Base-by-base conservation (phyloP, 371 early-diverging fungal species). In the Actinomortierella ambigua region DNA sequence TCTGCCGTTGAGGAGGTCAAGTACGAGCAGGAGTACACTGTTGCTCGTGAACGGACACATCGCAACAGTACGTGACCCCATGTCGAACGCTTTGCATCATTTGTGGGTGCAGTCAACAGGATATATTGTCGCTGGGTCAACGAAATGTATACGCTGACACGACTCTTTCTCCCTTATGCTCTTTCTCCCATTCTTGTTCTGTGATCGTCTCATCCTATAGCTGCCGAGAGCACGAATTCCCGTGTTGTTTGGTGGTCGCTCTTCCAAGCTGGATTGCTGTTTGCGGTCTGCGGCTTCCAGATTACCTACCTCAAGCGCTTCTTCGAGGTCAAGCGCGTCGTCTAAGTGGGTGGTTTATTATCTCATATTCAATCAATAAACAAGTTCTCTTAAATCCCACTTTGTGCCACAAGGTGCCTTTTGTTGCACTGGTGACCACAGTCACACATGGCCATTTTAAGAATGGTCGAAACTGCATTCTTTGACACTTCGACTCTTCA, bases 211-310 rank as follows among this genome's bases (percentile, higher is more conserved):
- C 49, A 6, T 51, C 2, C 26, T 44, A 42, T 76, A 91, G 91
- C 92, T 68, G 89, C 87, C 62, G 88, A 90, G 73, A 85, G 85
- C 71, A 90, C 90, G n/a, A 89, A 91, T 67, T 64, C 82, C 39
- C 87, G 92, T 63, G 90, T 90, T 39, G 84, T 88, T 56, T 89
- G 89, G 87, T 91, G 92, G 92, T 89, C 91, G n/a, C 62, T 89
- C 22, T 78, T 85, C 50, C 89, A 92, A 75, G 68, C 84, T 40
- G 77, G 60, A 20, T 71, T 91, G 55, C 73, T 92, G 46, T 68
- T 86, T 27, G 80, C 77, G 42, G 90, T 88, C 52, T 87, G 88
- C 65, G 64, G 81, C 44, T 88, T 85, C 83, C 93, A 92, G 69
- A 82, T 92, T 53, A 81, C 77, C 40, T 91, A 90, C 59, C 81